Conservation (phyloP, 306 rosid genomes). For the Cicer yamashitae region DNA sequence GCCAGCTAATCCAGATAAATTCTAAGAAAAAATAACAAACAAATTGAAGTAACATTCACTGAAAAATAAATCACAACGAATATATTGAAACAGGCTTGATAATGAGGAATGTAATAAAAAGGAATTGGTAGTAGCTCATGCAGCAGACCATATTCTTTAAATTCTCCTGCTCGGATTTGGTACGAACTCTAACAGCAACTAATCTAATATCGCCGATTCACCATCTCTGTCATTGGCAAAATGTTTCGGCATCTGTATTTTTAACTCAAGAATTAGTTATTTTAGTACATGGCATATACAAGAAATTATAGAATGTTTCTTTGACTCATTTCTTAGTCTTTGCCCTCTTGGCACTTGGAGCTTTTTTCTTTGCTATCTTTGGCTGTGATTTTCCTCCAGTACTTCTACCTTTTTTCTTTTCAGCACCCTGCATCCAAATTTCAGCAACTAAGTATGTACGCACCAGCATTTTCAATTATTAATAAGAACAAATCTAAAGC, state of each 20-base stretch:
- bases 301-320: constrained; percentile 26
- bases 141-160: constrained; percentile 17
- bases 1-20: constrained; percentile 26
- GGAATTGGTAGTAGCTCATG: constrained; percentile 35
- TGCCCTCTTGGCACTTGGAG: constrained; percentile 66
- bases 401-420: constrained; percentile 73
- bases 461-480: constrained; percentile 33
- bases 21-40: constrained; percentile 37
- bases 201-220: neutral
- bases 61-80: constrained; percentile 28
- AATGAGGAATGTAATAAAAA: constrained; percentile 29
- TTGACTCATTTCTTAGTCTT: constrained; percentile 71
- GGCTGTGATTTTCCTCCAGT: constrained; percentile 74
- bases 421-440: constrained; percentile 64
- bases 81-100: constrained; percentile 23
- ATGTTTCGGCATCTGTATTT: constrained; percentile 33
- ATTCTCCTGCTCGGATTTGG: constrained; percentile 19
- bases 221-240: constrained; percentile 29
- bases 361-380: constrained; percentile 74
- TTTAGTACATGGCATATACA: constrained; percentile 16
- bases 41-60: constrained; percentile 5
- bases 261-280: constrained; percentile 31
- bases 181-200: constrained; percentile 35
- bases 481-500: constrained; percentile 27
- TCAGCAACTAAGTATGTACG: constrained; percentile 35